A percentile compares a stretch with the other conserved stretches of the same genome.
These are phyloP conservation scores for Trichocomaceae sp. DNA, from an alignment of 2,329 filamentous ascomycete genomes.

Conservation along the genomic window DNA sequence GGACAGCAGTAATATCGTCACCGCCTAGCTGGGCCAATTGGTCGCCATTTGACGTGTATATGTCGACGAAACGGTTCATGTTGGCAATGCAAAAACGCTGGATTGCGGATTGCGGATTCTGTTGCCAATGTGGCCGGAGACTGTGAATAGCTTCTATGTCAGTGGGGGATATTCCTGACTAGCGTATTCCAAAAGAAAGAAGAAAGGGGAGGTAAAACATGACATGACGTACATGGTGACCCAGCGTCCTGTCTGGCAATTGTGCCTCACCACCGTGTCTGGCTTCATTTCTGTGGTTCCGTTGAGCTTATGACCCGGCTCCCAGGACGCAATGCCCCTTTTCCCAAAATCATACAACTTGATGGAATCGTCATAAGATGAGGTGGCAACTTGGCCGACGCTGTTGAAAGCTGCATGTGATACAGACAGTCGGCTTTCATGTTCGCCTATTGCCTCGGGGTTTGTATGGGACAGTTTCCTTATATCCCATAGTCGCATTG, in stretches of 20 bases:
- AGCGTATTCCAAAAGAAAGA: background rate
- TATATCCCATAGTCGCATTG: slow-evolving; percentile 86
- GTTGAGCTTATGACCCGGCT: slow-evolving; percentile 50
- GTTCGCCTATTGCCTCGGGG: slow-evolving; percentile 70
- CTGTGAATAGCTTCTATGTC: slow-evolving; percentile 31
- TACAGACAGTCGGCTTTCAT: slow-evolving; percentile 75
- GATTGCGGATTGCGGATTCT: slow-evolving; percentile 66
- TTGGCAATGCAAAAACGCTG: slow-evolving; percentile 91
- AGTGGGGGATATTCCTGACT: background rate
- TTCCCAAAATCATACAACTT: slow-evolving; percentile 77
- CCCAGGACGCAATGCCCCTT: slow-evolving; percentile 54
- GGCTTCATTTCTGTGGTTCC: slow-evolving; percentile 60
- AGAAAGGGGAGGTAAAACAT: background rate
- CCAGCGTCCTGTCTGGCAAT: slow-evolving; percentile 94
- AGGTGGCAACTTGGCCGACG: slow-evolving; percentile 79
- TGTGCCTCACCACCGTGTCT: slow-evolving; percentile 64
- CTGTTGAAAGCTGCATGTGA: slow-evolving; percentile 88
- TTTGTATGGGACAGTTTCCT: slow-evolving; percentile 61
- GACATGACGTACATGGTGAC: slow-evolving; percentile 64
- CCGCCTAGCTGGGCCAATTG: slow-evolving; percentile 85
- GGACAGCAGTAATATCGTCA: slow-evolving; percentile 88
- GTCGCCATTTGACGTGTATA: slow-evolving; percentile 74
- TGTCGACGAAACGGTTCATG: slow-evolving; percentile 95
- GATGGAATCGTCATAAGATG: slow-evolving; percentile 89
- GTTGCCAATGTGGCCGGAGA: slow-evolving; percentile 83